Evolutionary conservation across 768 basidiomycete species (phyloP).

Genomic region (Imleria badia): DNA sequence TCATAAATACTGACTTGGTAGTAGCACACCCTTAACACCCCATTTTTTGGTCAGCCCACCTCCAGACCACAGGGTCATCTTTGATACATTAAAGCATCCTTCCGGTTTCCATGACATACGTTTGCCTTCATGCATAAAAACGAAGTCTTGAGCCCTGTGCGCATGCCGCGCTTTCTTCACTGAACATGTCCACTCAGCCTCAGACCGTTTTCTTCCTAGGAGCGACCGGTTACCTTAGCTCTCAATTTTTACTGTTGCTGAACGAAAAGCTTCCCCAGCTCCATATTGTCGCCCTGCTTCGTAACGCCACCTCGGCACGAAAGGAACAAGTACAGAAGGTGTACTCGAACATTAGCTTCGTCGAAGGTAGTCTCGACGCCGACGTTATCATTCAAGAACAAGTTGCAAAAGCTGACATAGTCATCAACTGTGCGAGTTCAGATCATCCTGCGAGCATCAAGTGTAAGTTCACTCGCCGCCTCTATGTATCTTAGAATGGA

Average conservation of each 20-base stretch:
- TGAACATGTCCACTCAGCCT: slow-evolving; percentile 11
- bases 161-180: background rate
- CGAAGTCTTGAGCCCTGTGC: background rate
- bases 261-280: slow-evolving; percentile 34
- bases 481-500: background rate
- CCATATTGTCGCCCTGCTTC: slow-evolving; percentile 38
- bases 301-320: slow-evolving; percentile 33
- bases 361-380: slow-evolving; percentile 42
- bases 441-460: slow-evolving; percentile 37
- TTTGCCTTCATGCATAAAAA: background rate
- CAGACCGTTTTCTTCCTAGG: slow-evolving; percentile 41
- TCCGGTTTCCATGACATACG: slow-evolving; percentile 1
- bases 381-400: slow-evolving; percentile 35
- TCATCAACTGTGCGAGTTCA: slow-evolving; percentile 43
- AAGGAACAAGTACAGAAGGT: slow-evolving; percentile 30
- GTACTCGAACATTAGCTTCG: slow-evolving; percentile 34
- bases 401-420: slow-evolving; percentile 36
- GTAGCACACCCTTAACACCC: background rate
- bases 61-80: background rate
- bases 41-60: slow-evolving; percentile 3
- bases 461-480: slow-evolving; percentile 25
- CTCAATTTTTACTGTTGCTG: slow-evolving; percentile 37
- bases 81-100: background rate
- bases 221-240: slow-evolving; percentile 45
- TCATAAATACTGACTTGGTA: background rate